phyloP scores from a whole-genome alignment of 2,329 filamentous ascomycete species.

The Calycina herbarum region DNA sequence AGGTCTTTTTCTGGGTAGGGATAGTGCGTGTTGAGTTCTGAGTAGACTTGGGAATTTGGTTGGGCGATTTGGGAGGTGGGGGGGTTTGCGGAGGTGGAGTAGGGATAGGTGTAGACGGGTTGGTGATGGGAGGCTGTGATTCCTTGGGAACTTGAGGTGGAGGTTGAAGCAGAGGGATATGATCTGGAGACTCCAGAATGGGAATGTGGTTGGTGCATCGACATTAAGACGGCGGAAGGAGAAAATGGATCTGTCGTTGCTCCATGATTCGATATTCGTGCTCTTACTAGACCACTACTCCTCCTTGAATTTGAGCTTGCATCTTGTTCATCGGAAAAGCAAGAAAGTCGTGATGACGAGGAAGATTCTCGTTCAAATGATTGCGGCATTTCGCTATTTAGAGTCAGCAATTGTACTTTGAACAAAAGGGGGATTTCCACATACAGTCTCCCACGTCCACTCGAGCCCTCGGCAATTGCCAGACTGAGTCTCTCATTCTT shows the following conservation, averaged over 20 bases:
- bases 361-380: conserved; percentile 15
- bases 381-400: conserved; percentile 26
- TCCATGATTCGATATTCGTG: conserved; percentile 6
- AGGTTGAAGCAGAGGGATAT: background rate
- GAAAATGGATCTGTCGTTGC: conserved; percentile 22
- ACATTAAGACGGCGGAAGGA: conserved; percentile 24
- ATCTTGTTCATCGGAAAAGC: conserved; percentile 18
- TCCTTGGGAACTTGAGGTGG: background rate
- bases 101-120: conserved; percentile 13
- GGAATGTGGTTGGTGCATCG: conserved; percentile 22
- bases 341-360: conserved; percentile 21
- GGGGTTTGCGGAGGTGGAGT: conserved; percentile 2
- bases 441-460: conserved; percentile 33
- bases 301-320: background rate
- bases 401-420: conserved; percentile 5
- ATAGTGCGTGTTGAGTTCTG: background rate
- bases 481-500: conserved; percentile 34
- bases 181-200: conserved; percentile 8
- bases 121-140: background rate
- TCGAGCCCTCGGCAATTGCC: conserved; percentile 33
- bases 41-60: conserved; percentile 5
- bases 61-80: conserved; percentile 3
- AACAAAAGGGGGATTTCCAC: conserved; percentile 10
- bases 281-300: conserved; percentile 7
- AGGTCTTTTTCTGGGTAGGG: conserved; percentile 23